Conservation (phyloP, 2,329 filamentous ascomycete genomes). For the Diaporthe velutina region DNA sequence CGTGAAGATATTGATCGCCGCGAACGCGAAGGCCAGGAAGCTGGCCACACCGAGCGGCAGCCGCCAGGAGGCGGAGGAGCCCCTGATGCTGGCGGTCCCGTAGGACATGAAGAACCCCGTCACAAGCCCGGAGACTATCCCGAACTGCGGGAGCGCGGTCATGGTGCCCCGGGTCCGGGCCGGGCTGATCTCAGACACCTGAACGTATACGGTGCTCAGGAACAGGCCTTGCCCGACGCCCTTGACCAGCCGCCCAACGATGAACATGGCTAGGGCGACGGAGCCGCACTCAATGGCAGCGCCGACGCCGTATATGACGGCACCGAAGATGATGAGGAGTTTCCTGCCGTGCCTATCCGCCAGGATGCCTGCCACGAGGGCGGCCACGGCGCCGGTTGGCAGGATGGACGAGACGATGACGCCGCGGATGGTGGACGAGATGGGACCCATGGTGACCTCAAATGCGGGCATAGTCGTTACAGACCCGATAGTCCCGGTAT, state of each 20-base stretch:
- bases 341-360: conserved; percentile 66
- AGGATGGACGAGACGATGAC: conserved; percentile 72
- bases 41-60: conserved; percentile 61
- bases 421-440: conserved; percentile 68
- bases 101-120: conserved; percentile 73
- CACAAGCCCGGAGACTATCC: conserved; percentile 64
- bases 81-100: conserved; percentile 59
- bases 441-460: conserved; percentile 61
- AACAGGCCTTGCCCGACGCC: conserved; percentile 71
- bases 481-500: conserved; percentile 68
- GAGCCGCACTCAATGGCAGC: conserved; percentile 56
- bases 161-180: conserved; percentile 63
- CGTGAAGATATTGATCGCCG: conserved; percentile 49
- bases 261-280: conserved; percentile 61
- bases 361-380: conserved; percentile 69
- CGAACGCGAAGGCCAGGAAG: conserved; percentile 49
- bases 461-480: conserved; percentile 71
- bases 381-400: conserved; percentile 70
- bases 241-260: conserved; percentile 66
- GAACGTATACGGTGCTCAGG: conserved; percentile 61
- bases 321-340: conserved; percentile 64
- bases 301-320: conserved; percentile 65
- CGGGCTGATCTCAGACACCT: conserved; percentile 70
- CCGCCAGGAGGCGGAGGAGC: conserved; percentile 66
- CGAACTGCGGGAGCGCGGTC: conserved; percentile 66